phyloP scores from a whole-genome alignment of 768 basidiomycete species.

The Lactarius indigo region DNA sequence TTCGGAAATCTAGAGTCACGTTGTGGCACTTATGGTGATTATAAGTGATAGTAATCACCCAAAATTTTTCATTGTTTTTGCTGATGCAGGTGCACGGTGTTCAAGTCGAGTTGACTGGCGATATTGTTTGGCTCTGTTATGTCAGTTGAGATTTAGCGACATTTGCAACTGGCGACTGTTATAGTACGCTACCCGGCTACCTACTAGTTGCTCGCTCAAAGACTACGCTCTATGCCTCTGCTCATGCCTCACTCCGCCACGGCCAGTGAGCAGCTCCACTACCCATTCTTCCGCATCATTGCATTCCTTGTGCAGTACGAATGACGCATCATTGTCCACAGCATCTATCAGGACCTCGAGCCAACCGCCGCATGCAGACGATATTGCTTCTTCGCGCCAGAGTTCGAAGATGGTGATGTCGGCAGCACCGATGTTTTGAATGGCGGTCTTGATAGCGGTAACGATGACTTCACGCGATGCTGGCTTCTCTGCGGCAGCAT shows the following conservation, averaged over 20 bases:
- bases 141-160: too few relatives aligned
- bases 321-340: slow-evolving; percentile 34
- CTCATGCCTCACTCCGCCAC: not conserved
- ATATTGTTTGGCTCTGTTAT: too few relatives aligned
- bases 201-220: too few relatives aligned
- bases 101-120: too few relatives aligned
- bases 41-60: too few relatives aligned
- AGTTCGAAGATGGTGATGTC: slow-evolving; percentile 43
- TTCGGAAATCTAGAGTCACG: too few relatives aligned
- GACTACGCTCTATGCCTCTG: too few relatives aligned
- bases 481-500: slow-evolving; percentile 45
- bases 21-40: too few relatives aligned
- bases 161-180: too few relatives aligned
- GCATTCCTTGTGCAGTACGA: slow-evolving; percentile 14
- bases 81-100: too few relatives aligned
- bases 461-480: slow-evolving; percentile 46
- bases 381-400: slow-evolving; percentile 46
- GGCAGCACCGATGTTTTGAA: slow-evolving; percentile 51
- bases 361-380: slow-evolving; percentile 55
- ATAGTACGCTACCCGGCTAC: too few relatives aligned
- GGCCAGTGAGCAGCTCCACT: slow-evolving; percentile 26
- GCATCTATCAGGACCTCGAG: slow-evolving; percentile 50
- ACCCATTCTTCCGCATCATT: slow-evolving; percentile 25
- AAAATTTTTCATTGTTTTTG: too few relatives aligned
- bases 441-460: slow-evolving; percentile 44